A percentile compares a stretch with the other conserved stretches of the same genome.
Conservation (phyloP, 2,329 filamentous ascomycete genomes). For the Aspergillus aculeatinus region DNA sequence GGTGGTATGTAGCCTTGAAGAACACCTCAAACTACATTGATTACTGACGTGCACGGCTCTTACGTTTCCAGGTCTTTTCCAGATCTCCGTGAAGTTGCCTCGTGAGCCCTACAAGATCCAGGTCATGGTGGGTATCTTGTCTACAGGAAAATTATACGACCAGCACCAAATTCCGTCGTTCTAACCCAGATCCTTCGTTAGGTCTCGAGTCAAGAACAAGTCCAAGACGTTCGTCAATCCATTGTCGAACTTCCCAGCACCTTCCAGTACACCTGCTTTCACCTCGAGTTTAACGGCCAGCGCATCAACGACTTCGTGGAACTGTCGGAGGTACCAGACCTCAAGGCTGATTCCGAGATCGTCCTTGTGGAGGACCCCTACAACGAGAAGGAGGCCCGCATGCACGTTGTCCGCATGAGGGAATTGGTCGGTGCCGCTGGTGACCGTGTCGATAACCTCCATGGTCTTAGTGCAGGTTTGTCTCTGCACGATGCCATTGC, state of each 20-base stretch:
- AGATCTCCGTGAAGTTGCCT: slow-evolving; percentile 77
- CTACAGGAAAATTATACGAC: slow-evolving; percentile 11
- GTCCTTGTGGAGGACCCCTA: slow-evolving; percentile 90
- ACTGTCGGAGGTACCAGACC: slow-evolving; percentile 80
- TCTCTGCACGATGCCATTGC: slow-evolving; percentile 81
- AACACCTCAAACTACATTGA: too few relatives aligned
- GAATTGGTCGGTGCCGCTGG: slow-evolving; percentile 92
- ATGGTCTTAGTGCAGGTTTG: slow-evolving; percentile 79
- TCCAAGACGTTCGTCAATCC: slow-evolving; percentile 95
- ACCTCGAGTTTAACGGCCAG: slow-evolving; percentile 84
- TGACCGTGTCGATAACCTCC: slow-evolving; percentile 79
- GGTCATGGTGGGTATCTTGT: slow-evolving; percentile 68
- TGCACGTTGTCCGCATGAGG: slow-evolving; percentile 86
- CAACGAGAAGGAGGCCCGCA: slow-evolving; percentile 94
- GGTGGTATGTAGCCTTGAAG: slow-evolving; percentile 31
- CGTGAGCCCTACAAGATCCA: slow-evolving; percentile 76
- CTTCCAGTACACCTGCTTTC: slow-evolving; percentile 98
- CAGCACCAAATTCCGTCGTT: slow-evolving; percentile 18
- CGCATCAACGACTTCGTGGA: slow-evolving; percentile 94
- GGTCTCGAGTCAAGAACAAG: slow-evolving; percentile 91
- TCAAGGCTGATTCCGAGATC: slow-evolving; percentile 75
- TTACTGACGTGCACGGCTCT: background rate
- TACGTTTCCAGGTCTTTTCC: slow-evolving; percentile 54
- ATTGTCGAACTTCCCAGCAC: slow-evolving; percentile 90
- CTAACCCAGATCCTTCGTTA: slow-evolving; percentile 37